These are phyloP conservation scores for Cinnamomum chago DNA, from an alignment of 164 flowering plant species.

Conservation along the genomic window DNA sequence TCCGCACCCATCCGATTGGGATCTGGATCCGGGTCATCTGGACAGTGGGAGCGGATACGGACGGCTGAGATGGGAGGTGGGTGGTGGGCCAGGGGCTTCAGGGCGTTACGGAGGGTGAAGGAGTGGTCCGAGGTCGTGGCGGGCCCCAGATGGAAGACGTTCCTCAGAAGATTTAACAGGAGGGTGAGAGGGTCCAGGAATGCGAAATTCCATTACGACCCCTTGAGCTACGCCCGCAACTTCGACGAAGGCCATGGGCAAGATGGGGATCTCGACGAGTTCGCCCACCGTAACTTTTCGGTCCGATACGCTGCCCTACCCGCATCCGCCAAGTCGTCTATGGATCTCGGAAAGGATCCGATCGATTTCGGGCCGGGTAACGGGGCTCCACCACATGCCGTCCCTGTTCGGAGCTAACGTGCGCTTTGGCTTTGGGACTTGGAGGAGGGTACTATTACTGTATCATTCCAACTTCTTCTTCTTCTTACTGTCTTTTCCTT, in stretches of 20 bases:
- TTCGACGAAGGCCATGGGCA: conserved; percentile 60
- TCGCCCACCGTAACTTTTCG: conserved; percentile 7
- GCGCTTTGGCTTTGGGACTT: too few species aligned
- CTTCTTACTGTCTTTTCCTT: too few species aligned
- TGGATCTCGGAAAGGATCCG: conserved; percentile 10
- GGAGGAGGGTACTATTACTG: too few species aligned
- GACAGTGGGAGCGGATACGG: neutral
- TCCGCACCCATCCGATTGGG: neutral
- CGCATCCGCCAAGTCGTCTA: conserved; percentile 7
- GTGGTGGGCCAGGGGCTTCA: conserved; percentile 18
- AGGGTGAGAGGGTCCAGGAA: conserved; percentile 10
- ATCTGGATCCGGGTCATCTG: neutral
- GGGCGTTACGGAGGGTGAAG: conserved; percentile 41
- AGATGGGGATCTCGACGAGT: neutral
- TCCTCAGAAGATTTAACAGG: conserved; percentile 66
- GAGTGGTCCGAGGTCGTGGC: conserved; percentile 88
- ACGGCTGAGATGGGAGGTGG: conserved; percentile 10
- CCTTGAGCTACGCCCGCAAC: conserved; percentile 70
- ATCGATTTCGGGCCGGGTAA: neutral
- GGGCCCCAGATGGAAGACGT: conserved; percentile 92
- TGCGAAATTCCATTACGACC: conserved; percentile 68
- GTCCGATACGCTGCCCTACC: conserved; percentile 13
- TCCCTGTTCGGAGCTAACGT: too few species aligned
- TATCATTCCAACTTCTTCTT: too few species aligned
- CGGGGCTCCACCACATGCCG: too few species aligned